Base-by-base conservation (phyloP, 768 basidiomycete genomes). In the Candolleomyces eurysporus region DNA sequence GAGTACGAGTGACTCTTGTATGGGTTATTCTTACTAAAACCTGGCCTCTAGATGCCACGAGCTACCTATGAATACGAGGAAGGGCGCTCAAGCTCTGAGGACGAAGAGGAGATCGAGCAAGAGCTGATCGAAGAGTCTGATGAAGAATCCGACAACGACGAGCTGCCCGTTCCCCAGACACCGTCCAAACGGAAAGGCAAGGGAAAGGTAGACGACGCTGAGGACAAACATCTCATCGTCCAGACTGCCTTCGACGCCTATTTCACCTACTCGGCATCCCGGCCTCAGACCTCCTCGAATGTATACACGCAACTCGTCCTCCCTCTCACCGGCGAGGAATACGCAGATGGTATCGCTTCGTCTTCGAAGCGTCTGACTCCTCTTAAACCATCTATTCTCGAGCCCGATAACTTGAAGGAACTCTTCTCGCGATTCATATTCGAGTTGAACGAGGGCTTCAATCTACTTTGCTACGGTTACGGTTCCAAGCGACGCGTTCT, bases 231-330 rank as follows among this genome's bases (percentile, higher is more conserved):
- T 32, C 72, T 80, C 58, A 81, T 91, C 52, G 82, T 85, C 4
- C 81, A 84, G 26, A 86, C 91, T 6, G 77, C 87, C 7, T 94
- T 95, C 58, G 95, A 98, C 75, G 86, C 89, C 21, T 98, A 96
- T 76, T 92, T 98, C 71, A 79, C 78, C 6, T 82, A 86, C 45
- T 77, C 82, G 31, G 78, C 86, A 9, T 78, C 85, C 22, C 82
- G 88, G 16, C 75, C 86, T 1, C 84, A 84, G 63, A 96, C 94
- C 32, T 93, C 92, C 36, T 76, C 86, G 61, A 88, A 90, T 66
- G 83, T 92, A 53, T 94, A 94, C 72, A 92, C 94, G 0, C 71
- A 82, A 22, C 83, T 88, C 26, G 84, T 93, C 36, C 80, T 87
- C 22, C 90, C 92, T 0, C 78, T 94, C 42, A 83, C 86, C 13